Evolutionary conservation across 2,329 filamentous ascomycete species (phyloP).

Genomic region (Pseudovirgaria hyperparasitica): DNA sequence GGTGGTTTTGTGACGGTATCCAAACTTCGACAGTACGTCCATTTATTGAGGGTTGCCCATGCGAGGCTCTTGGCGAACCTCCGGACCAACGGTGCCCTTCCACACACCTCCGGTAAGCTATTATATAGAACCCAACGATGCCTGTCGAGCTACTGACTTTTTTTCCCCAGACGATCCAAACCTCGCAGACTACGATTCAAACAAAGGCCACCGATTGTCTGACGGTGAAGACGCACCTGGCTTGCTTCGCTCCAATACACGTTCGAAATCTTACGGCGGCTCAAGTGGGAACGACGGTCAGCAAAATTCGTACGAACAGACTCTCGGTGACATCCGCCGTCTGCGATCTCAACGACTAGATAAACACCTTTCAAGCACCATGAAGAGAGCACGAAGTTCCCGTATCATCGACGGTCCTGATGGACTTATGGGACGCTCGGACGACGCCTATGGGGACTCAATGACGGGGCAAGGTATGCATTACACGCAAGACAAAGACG

Average conservation of each 20-base stretch:
- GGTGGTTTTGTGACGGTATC: constrained; percentile 63
- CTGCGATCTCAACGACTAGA: constrained; percentile 88
- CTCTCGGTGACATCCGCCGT: constrained; percentile 85
- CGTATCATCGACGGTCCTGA: constrained; percentile 84
- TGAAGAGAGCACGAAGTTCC: constrained; percentile 79
- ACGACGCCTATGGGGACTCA: constrained; percentile 46
- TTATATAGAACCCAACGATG: constrained; percentile 4
- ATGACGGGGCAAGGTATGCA: constrained; percentile 46
- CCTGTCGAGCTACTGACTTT: constrained; percentile 10
- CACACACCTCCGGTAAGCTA: constrained; percentile 50
- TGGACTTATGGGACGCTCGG: constrained; percentile 59
- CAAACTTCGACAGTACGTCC: constrained; percentile 88
- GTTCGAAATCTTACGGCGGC: constrained; percentile 63
- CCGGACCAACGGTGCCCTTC: constrained; percentile 67
- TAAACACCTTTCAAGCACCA: constrained; percentile 84
- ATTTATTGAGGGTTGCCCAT: constrained; percentile 80
- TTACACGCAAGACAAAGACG: constrained; percentile 68
- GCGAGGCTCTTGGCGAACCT: constrained; percentile 81
- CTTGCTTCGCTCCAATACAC: constrained; percentile 49
- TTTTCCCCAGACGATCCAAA: constrained; percentile 51
- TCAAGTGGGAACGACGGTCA: constrained; percentile 44
- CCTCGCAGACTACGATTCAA: constrained; percentile 52
- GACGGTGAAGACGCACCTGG: constrained; percentile 35
- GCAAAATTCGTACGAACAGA: constrained; percentile 71
- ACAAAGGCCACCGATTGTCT: constrained; percentile 47